Evolutionary conservation across 768 basidiomycete genomes (phyloP), one percentile per base, ranked within the genome.

Genomic region (Crepidotus variabilis): DNA sequence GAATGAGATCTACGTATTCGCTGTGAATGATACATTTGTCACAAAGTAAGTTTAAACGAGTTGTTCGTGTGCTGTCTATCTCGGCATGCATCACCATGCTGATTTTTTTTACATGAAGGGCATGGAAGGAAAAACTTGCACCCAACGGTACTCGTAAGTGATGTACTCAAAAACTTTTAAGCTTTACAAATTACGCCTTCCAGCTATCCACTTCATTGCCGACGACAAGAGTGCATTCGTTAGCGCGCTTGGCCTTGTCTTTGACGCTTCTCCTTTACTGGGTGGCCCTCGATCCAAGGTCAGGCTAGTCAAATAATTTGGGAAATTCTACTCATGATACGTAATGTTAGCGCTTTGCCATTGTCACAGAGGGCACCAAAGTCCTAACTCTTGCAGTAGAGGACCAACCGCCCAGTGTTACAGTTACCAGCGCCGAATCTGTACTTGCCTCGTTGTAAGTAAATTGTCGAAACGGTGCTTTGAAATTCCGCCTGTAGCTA

Each of bases 11-110:
- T 87, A 84, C 59, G 80, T 94, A 54, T 71, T 94, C 54, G 75
- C 84, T 22, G 86, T 90, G 55, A 94, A 94, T 68, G 92, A 95
- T 66, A 78, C 79, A 6, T 94, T 88, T 63, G 87, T 90, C 47
- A 82, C 78, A 56, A 80, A 85, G 78, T 80, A 54, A 54, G 75
- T 28, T 28, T n/a, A n/a, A n/a, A n/a, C n/a, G n/a, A n/a, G n/a
- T n/a, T n/a, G n/a, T n/a, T n/a, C n/a, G n/a, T n/a, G n/a, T n/a
- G n/a, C 28, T 28, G 8, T 28, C 28, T 8, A 28, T 28, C 28
- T 28, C 28, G 28, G 28, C 28, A 28, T 3, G 8, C 3, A 28
- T 28, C 8, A 28, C 8, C 28, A 28, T 32, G 57, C 28, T 53
- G 39, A 28, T 9, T 24, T 46, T 24, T 46, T 28, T 22, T 11